Conservation (phyloP, 257 asterid species). For the Solanum gandarillasii region DNA sequence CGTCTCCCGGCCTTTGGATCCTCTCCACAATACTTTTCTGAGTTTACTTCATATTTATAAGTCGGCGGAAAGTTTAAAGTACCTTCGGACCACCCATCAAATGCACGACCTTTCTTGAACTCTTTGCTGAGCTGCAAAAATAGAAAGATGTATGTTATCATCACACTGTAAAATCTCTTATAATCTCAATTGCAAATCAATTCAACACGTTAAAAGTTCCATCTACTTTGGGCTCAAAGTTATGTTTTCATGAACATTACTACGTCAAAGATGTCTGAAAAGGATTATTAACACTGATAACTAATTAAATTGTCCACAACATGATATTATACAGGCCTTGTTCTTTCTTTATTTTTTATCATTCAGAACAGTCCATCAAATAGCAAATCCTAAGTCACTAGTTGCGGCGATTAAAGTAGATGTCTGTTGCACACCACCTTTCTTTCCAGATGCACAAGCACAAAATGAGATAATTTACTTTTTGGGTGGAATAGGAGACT, state of each 20-base stretch:
- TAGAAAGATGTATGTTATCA: neutral
- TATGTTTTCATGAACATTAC: neutral
- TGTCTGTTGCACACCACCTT: neutral
- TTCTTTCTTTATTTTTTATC: neutral
- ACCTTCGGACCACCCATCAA: constrained; percentile 99
- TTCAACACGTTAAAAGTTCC: neutral
- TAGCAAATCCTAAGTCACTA: neutral
- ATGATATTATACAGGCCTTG: neutral
- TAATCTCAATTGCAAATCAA: neutral
- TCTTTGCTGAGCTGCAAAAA: constrained; percentile 65
- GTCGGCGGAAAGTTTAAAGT: constrained; percentile 76
- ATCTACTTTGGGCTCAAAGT: neutral
- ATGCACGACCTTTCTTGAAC: constrained; percentile 67
- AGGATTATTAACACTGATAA: neutral
- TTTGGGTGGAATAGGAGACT: neutral
- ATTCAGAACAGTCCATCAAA: neutral
- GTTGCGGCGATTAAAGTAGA: neutral
- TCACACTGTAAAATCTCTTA: neutral
- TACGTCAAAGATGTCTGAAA: neutral
- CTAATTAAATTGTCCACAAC: neutral
- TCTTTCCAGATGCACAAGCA: neutral
- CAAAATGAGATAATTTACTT: neutral
- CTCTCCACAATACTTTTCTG: constrained; percentile 54
- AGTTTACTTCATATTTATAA: constrained; percentile 66
- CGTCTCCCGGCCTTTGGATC: constrained; percentile 72